Base-by-base conservation (phyloP, 805 yeast species). In the Saccharomycopsis guyanensis region DNA sequence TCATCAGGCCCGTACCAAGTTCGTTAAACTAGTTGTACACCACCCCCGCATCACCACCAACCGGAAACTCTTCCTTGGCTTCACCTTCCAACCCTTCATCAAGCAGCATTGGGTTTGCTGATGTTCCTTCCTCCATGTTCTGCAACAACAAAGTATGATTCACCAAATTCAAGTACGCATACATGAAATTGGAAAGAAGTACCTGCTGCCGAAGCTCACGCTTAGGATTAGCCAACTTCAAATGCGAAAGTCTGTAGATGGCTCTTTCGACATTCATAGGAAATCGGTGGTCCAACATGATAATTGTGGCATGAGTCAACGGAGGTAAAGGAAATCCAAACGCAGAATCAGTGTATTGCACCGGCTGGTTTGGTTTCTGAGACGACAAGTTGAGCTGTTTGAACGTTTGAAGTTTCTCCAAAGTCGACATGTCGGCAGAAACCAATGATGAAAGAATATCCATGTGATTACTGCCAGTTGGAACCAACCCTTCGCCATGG, bases 261-360 rank as follows among this genome's bases (percentile, higher is more conserved):
- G 98, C 98, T 35, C 98, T 73, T 63, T 93, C 98, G 38, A 93
- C 95, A 62, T 91, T 96, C 39, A 93, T 80, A 0, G 97, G 97
- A 62, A 86, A 84, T 53, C 98, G 70, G 57, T 82, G 80, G 59
- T 84, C 91, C 49, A 84, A 68, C 95, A 85, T 85, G 16, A 83
- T 74, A 33, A 85, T 68, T 0, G 93, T 85, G 1, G 91, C 81
- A 24, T 72, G 73, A 0, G 91, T 80, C 15, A 86, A 75, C 32
- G 88, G 87, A 1, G 95, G 95, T 45, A 85, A 65, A 4, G 95
- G 94, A 63, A 85, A 85, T 3, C 95, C 95, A 65, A 85, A 84
- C 2, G 94, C 91, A 23, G 91, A 82, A 54, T 84, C 94, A 2
- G 86, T 73, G 61, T 76, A 76, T 45, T 72, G 69, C 24, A 77